phyloP scores from a whole-genome alignment of 225 moss, liverwort and hornwort genomes.

The Pleurozium schreberi region DNA sequence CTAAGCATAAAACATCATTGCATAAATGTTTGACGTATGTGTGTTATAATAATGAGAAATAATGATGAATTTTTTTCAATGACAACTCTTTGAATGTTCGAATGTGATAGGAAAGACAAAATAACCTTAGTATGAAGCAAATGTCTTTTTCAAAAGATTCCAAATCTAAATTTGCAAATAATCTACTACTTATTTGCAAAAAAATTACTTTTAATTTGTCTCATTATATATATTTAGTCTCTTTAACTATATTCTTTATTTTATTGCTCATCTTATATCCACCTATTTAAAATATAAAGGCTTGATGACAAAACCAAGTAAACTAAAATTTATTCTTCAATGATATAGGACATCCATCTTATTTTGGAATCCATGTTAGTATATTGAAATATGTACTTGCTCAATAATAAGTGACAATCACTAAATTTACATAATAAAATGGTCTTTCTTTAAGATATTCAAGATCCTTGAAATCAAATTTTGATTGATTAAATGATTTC shows the following conservation, averaged over 20 bases:
- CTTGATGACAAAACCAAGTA: neutral
- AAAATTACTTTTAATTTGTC: too few relatives aligned
- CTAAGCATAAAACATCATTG: neutral
- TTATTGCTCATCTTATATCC: neutral
- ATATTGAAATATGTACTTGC: neutral
- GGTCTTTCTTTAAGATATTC: accelerated
- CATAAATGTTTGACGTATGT: neutral
- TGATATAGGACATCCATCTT: neutral
- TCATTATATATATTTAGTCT: neutral
- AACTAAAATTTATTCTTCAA: neutral
- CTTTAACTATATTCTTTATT: neutral
- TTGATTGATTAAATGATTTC: too few relatives aligned
- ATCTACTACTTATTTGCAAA: neutral
- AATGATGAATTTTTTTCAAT: too few relatives aligned
- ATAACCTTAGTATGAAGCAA: neutral
- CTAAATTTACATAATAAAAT: neutral
- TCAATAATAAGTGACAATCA: neutral
- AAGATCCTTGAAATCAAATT: neutral
- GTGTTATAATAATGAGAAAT: neutral
- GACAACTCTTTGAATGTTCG: too few relatives aligned
- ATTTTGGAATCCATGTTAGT: neutral
- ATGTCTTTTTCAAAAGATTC: neutral
- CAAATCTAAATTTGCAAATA: neutral
- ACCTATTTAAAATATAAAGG: neutral
- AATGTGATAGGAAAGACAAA: neutral